Conservation (phyloP, 805 yeast genomes). For the Zygosaccharomyces pseudorouxii region DNA sequence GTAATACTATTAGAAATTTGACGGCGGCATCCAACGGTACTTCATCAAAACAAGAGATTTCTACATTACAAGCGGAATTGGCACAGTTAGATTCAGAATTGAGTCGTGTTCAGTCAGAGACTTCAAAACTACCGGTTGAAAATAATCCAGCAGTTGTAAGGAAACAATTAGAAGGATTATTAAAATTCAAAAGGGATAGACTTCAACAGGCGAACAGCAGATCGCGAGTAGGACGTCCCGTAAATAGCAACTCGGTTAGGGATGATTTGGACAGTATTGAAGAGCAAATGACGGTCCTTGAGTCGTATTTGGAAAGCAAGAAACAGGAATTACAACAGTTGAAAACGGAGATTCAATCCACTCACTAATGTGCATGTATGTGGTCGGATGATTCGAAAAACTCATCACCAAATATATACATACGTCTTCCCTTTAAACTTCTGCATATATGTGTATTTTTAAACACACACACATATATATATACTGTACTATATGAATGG, state of each 20-base stretch:
- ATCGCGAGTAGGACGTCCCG: constrained; percentile 13
- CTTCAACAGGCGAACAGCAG: constrained; percentile 39
- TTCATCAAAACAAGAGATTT: constrained; percentile 78
- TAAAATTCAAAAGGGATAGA: constrained; percentile 69
- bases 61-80: constrained; percentile 72
- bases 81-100: constrained; percentile 67
- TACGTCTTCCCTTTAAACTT: background rate
- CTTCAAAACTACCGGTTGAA: constrained; percentile 18
- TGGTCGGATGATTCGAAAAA: background rate
- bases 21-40: constrained; percentile 45
- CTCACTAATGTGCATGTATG: constrained; percentile 2
- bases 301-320: constrained; percentile 60
- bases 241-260: constrained; percentile 47
- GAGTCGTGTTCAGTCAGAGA: constrained; percentile 48
- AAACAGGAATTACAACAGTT: constrained; percentile 54
- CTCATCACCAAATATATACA: background rate
- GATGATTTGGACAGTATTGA: constrained; percentile 66
- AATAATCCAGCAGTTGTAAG: constrained; percentile 33
- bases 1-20: constrained; percentile 30
- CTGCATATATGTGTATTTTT: constrained; percentile 6
- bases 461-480: background rate
- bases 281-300: constrained; percentile 68
- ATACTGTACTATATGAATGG: constrained; percentile 1
- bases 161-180: constrained; percentile 74
- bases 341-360: constrained; percentile 38